These are phyloP conservation scores for Cutaneotrichosporon cavernicola DNA, from an alignment of 1,284 basidiomycete species.

Conservation along the genomic window DNA sequence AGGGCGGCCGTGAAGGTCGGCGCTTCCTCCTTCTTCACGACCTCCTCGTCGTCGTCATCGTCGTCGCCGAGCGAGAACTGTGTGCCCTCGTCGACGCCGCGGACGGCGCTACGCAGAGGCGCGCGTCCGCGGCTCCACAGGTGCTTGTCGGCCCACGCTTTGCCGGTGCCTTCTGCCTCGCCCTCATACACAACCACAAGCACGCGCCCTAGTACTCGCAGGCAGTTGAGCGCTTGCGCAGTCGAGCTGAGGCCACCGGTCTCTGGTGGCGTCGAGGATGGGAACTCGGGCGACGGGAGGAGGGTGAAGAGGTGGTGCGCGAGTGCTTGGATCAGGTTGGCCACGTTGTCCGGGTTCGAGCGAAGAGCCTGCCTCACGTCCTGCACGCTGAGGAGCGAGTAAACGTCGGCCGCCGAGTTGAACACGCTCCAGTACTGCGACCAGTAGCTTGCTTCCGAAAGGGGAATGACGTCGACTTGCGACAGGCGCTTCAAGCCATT, in stretches of 20 bases:
- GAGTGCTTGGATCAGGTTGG: constrained; percentile 72
- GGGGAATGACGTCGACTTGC: constrained; percentile 67
- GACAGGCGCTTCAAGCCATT: constrained; percentile 73
- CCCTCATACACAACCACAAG: constrained; percentile 81
- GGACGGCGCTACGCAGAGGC: constrained; percentile 3
- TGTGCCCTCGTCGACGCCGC: neutral
- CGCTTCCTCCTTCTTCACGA: constrained; percentile 66
- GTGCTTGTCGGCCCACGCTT: constrained; percentile 20
- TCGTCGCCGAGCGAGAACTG: constrained; percentile 59
- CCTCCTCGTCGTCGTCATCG: constrained; percentile 63
- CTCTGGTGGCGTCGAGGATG: constrained; percentile 56
- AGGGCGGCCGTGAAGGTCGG: constrained; percentile 28
- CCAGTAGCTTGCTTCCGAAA: constrained; percentile 72
- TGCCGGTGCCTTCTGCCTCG: constrained; percentile 57
- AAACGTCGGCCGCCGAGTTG: constrained; percentile 81
- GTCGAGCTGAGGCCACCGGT: constrained; percentile 52
- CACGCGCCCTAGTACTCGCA: constrained; percentile 80
- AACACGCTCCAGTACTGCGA: constrained; percentile 80
- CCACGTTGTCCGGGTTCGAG: constrained; percentile 77
- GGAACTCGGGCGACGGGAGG: constrained; percentile 78
- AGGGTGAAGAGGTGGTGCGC: constrained; percentile 75
- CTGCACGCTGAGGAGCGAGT: constrained; percentile 77
- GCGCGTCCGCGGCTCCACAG: constrained; percentile 13
- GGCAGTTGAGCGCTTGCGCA: constrained; percentile 80
- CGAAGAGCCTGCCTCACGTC: constrained; percentile 80